A percentile compares a stretch with the other conserved stretches of the same genome.
phyloP scores from a whole-genome alignment of 1,284 basidiomycete genomes.

The Microbotryum lychnidis-dioicae region DNA sequence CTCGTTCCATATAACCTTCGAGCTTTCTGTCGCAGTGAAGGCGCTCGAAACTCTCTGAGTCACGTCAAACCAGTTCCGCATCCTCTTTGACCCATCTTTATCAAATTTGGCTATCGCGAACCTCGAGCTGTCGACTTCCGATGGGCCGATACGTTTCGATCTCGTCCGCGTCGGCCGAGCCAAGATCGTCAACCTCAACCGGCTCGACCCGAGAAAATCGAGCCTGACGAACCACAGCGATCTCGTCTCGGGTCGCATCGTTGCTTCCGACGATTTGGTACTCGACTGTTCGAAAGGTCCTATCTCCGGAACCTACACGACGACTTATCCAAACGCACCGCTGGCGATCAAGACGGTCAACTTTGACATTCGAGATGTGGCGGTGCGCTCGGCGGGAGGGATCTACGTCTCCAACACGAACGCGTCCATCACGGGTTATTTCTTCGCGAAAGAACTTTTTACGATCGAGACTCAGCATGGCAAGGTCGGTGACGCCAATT shows the following conservation, averaged over 20 bases:
- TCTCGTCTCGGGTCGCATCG: background rate
- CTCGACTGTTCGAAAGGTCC: background rate
- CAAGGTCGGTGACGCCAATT: background rate
- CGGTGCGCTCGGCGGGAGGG: background rate
- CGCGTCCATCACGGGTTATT: background rate
- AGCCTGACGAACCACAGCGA: background rate
- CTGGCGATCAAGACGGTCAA: background rate
- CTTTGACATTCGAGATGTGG: background rate
- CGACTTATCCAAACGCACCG: background rate
- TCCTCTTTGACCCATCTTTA: background rate
- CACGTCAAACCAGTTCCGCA: too few species aligned
- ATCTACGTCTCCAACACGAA: background rate
- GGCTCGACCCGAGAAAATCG: background rate
- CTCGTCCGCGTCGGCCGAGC: background rate
- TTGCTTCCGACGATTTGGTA: background rate
- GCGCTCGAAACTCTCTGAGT: too few species aligned
- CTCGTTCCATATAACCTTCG: conserved; percentile 3
- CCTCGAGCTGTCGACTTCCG: background rate
- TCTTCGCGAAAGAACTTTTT: background rate
- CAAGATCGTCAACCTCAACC: background rate
- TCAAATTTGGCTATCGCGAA: background rate
- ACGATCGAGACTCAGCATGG: background rate
- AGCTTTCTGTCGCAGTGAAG: background rate
- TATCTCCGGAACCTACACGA: background rate
- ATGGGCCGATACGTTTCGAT: background rate